A percentile compares a stretch with the other conserved stretches of the same genome.
Evolutionary conservation across 371 early-diverging fungal species (phyloP).

Genomic region (Rhizomucor miehei): DNA sequence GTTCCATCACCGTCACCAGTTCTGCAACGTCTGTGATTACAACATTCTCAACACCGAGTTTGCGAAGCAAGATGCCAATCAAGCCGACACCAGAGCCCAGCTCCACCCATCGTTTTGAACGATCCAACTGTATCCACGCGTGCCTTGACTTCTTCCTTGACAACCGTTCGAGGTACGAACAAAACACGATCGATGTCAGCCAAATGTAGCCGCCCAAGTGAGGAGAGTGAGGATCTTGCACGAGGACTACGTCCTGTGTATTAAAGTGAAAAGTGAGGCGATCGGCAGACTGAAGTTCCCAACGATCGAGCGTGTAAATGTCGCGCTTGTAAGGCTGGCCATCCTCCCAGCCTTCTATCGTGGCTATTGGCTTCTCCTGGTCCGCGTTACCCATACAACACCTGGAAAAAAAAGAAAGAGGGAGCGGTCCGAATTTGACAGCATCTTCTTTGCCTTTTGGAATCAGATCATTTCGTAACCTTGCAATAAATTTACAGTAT

Average conservation of each 20-base stretch:
- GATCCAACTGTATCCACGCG: constrained; percentile 38
- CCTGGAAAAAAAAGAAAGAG: no score
- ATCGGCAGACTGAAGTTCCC: constrained; percentile 54
- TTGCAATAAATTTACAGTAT: no score
- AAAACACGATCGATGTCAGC: constrained; percentile 47
- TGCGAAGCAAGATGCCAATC: constrained; percentile 46
- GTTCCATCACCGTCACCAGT: constrained; percentile 38
- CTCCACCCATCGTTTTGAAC: constrained; percentile 44
- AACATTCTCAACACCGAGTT: constrained; percentile 42
- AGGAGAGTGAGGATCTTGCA: constrained; percentile 49
- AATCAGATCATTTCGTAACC: no score
- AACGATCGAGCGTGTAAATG: constrained; percentile 46
- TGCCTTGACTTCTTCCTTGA: constrained; percentile 16
- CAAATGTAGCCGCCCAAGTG: constrained; percentile 48
- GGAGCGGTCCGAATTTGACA: no score
- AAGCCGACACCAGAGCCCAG: constrained; percentile 52
- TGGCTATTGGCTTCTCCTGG: constrained; percentile 18
- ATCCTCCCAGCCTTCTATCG: constrained; percentile 55
- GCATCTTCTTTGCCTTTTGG: no score
- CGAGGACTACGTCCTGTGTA: constrained; percentile 30
- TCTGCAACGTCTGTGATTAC: constrained; percentile 47
- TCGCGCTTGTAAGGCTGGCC: constrained; percentile 36
- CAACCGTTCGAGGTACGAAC: constrained; percentile 39
- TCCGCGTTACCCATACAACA: no score
- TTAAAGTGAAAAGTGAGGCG: constrained; percentile 39